Conservation (phyloP, 2,329 filamentous ascomycete genomes). For the Coniella vitis region DNA sequence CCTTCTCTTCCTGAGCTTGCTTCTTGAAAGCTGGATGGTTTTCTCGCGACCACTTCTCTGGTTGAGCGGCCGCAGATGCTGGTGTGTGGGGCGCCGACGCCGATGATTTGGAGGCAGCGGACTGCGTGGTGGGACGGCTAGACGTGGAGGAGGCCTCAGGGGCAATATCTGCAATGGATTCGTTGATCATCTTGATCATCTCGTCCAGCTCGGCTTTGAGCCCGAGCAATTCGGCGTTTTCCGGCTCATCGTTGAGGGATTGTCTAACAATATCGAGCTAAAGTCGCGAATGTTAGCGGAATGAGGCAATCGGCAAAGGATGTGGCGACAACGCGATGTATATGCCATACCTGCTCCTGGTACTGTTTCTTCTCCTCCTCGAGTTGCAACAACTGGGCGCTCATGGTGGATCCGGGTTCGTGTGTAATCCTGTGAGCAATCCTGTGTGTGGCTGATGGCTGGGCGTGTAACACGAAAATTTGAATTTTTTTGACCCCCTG, state of each 20-base stretch:
- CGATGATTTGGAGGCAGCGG: slow-evolving; percentile 34
- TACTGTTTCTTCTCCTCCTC: slow-evolving; percentile 49
- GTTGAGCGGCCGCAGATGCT: slow-evolving; percentile 29
- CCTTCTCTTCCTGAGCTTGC: slow-evolving; percentile 47
- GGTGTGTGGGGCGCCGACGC: slow-evolving; percentile 29
- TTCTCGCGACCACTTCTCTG: slow-evolving; percentile 72
- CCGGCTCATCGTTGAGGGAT: slow-evolving; percentile 72
- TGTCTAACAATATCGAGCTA: slow-evolving; percentile 72
- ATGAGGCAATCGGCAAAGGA: background rate
- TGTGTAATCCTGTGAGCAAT: too few relatives aligned
- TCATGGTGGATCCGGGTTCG: slow-evolving; percentile 20
- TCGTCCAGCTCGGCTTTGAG: slow-evolving; percentile 76
- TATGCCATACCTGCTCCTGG: slow-evolving; percentile 50
- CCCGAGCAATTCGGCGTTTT: slow-evolving; percentile 68
- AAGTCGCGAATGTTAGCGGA: slow-evolving; percentile 16
- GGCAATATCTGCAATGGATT: slow-evolving; percentile 74
- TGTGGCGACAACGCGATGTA: slow-evolving; percentile 14
- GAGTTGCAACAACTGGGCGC: slow-evolving; percentile 35
- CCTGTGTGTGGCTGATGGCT: background rate
- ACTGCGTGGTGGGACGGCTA: slow-evolving; percentile 32
- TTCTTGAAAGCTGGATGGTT: slow-evolving; percentile 73
- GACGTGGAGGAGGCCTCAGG: slow-evolving; percentile 27
- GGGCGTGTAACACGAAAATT: background rate
- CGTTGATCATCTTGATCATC: slow-evolving; percentile 72
- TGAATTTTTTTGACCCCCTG: background rate